Evolutionary conservation across 176 grass and related monocot genomes (phyloP).

Genomic region (Pontederia crassipes): DNA sequence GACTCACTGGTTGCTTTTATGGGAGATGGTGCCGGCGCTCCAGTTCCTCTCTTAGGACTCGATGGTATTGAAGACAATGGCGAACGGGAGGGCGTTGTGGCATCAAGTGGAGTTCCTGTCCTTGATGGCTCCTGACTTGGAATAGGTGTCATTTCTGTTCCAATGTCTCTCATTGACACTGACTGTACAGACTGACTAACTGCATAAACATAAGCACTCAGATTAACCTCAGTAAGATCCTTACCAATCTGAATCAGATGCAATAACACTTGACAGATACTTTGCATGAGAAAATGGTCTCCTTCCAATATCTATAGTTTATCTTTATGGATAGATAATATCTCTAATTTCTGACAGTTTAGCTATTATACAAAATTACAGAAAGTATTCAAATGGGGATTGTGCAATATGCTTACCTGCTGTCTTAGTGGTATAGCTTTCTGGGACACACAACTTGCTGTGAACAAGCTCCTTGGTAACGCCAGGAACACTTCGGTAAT

Average conservation of each 20-base stretch:
- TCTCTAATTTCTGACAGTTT: too few species aligned
- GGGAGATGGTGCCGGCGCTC: slow-evolving; percentile 22
- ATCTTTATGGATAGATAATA: too few species aligned
- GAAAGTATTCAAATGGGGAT: too few species aligned
- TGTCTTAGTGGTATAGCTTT: not conserved
- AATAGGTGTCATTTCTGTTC: slow-evolving; percentile 87
- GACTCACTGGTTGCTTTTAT: not conserved
- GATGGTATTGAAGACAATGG: slow-evolving; percentile 71
- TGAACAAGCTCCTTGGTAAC: not conserved
- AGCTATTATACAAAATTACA: too few species aligned
- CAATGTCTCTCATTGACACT: slow-evolving; percentile 76
- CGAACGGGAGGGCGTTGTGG: slow-evolving; percentile 51
- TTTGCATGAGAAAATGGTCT: too few species aligned
- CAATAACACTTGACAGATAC: too few species aligned
- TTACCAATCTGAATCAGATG: too few species aligned
- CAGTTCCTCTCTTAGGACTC: slow-evolving; percentile 31
- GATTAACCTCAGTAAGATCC: too few species aligned
- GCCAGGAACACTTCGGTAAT: not conserved
- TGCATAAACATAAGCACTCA: not conserved
- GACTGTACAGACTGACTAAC: slow-evolving; percentile 17
- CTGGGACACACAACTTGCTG: not conserved
- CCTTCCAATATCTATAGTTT: too few species aligned
- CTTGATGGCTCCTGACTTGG: slow-evolving; percentile 76
- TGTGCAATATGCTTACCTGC: not conserved
- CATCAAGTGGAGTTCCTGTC: slow-evolving; percentile 48